Evolutionary conservation across 2,329 filamentous ascomycete genomes (phyloP), one percentile per base, ranked within the genome.

Genomic region (Mycosphaerella arachidis): DNA sequence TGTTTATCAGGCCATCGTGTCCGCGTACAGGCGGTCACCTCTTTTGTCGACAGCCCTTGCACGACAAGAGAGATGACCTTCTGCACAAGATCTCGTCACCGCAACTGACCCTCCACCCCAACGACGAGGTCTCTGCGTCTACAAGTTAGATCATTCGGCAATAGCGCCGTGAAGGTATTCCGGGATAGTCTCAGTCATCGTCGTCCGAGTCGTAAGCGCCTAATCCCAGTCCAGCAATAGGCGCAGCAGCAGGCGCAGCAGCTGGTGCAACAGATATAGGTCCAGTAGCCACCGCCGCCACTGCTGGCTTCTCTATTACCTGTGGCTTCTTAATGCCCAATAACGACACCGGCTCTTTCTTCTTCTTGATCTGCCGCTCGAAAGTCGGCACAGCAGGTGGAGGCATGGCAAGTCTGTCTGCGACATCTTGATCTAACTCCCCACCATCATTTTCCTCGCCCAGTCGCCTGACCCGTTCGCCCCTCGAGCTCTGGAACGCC

Each of bases 241-340:
- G n/a, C n/a, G n/a, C n/a, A 33, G 31, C 50, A 1, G 31, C 16
- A 6, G 56, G 56, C 18, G 55, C 31, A 45, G 51, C 27, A 18
- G 40, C 20, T 6, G 56, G 31, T 48, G 50, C 43, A 18, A 40
- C 18, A 48, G 27, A 1, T 9, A 48, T 27, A 46, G 54, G n/a
- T 31, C n/a, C 50, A 6, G n/a, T 52, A n/a, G 50, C 46, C 6
- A 56, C 51, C 7, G 46, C 37, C 6, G 48, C 27, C 33, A 46
- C 56, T 12, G 67, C 53, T 87, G 70, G 0, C 76, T 92, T 94
- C 43, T 33, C 43, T 37, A 51, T 57, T n/a, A 66, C 54, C 87
- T 70, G 0, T 76, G 92, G 93, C 81, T 91, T 94, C 80, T 96
- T 97, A 69, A 97, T 92, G 1, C 92, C 92, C 53, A 96, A 75